Evolutionary conservation across 2,329 filamentous ascomycete genomes (phyloP).

Genomic region (Bipolaris sorokiniana): DNA sequence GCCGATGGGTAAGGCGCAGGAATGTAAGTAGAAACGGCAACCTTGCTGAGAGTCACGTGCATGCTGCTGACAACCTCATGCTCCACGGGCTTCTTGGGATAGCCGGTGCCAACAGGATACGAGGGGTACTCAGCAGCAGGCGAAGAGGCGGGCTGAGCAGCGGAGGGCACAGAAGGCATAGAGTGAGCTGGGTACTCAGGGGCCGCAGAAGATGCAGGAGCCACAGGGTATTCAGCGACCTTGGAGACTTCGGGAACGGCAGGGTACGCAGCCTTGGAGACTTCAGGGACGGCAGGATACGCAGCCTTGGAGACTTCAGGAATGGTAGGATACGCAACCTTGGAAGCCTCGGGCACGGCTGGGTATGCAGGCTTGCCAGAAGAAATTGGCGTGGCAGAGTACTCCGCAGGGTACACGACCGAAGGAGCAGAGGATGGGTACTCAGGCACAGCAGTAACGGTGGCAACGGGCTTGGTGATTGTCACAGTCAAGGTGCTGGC

Average conservation of each 20-base stretch:
- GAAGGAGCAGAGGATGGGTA: conserved; percentile 19
- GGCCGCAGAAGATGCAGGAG: background rate
- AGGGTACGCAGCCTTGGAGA: too few species aligned
- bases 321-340: background rate
- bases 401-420: conserved; percentile 15
- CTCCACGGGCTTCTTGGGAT: conserved; percentile 25
- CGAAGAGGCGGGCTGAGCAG: background rate
- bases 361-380: conserved; percentile 12
- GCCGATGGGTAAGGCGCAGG: conserved; percentile 18
- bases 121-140: conserved; percentile 3
- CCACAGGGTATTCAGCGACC: conserved; percentile 4
- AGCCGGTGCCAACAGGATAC: conserved; percentile 7
- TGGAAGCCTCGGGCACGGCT: conserved; percentile 1
- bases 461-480: conserved; percentile 38
- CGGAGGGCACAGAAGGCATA: background rate
- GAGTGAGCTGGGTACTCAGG: conserved; percentile 6
- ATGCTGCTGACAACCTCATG: conserved; percentile 11
- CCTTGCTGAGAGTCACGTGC: conserved; percentile 33
- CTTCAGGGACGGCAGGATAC: conserved; percentile 5
- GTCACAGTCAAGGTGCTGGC: conserved; percentile 40
- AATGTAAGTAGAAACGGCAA: conserved; percentile 21
- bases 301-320: conserved; percentile 4
- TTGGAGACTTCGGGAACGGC: conserved; percentile 1
- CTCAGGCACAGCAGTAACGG: conserved; percentile 25
- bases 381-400: background rate